phyloP scores from a whole-genome alignment of 2,329 filamentous ascomycete species.

The Mycosphaerella arachidis region DNA sequence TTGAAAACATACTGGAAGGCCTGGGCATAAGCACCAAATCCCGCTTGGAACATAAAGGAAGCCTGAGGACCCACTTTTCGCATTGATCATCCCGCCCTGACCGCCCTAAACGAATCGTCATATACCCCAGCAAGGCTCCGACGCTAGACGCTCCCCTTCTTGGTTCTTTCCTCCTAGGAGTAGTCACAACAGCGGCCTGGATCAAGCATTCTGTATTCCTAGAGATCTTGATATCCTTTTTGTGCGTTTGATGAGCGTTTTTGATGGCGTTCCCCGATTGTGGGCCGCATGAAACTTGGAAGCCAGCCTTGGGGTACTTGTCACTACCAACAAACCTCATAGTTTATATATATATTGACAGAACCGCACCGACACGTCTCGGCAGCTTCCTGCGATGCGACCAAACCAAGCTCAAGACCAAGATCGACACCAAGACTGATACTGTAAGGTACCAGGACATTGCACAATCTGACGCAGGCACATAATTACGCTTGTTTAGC shows the following conservation, averaged over 20 bases:
- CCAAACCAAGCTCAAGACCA: not conserved
- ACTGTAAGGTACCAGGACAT: too few relatives aligned
- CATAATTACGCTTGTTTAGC: not conserved
- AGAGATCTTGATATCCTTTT: not conserved
- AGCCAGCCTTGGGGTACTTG: not conserved
- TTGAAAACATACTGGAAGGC: constrained; percentile 30
- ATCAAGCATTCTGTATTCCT: not conserved
- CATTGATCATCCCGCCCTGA: not conserved
- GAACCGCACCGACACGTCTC: not conserved
- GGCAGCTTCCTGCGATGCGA: not conserved
- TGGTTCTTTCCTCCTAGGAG: not conserved
- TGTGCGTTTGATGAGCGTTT: not conserved
- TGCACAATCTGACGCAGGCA: not conserved
- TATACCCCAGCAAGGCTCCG: not conserved
- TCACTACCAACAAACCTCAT: not conserved
- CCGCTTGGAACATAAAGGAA: not conserved
- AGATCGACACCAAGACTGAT: too few relatives aligned
- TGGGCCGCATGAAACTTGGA: not conserved
- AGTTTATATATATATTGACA: not conserved
- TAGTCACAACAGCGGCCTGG: not conserved
- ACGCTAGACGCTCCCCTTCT: not conserved
- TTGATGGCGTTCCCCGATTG: not conserved
- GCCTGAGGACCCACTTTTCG: not conserved
- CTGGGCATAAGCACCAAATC: constrained; percentile 12
- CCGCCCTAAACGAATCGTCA: not conserved